Percentiles rank a stretch among this genome's conserved stretches.
These are phyloP conservation scores for Hanseniaspora valbyensis DNA, from an alignment of 805 yeast species.

Conservation along the genomic window DNA sequence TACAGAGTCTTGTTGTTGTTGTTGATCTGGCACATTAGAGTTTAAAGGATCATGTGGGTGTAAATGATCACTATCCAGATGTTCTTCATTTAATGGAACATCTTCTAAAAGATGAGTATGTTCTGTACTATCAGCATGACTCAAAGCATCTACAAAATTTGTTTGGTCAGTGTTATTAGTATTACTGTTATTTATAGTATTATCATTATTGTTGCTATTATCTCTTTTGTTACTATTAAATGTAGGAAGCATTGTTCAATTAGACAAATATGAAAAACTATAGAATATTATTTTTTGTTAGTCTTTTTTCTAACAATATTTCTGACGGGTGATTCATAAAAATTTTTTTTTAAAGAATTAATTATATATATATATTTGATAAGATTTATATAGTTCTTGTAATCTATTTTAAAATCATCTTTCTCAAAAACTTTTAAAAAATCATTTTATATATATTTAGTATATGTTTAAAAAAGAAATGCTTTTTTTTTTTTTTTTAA, in stretches of 20 bases:
- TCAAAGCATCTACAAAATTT: neutral
- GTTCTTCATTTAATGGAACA: neutral
- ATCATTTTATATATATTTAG: neutral
- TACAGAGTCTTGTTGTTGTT: neutral
- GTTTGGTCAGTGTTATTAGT: neutral
- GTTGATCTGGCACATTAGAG: neutral
- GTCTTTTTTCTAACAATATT: no score
- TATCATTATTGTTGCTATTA: neutral
- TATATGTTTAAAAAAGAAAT: neutral
- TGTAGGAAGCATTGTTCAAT: neutral
- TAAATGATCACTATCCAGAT: neutral
- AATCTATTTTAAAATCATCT: no score
- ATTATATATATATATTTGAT: no score
- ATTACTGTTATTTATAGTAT: neutral
- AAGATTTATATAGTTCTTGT: no score
- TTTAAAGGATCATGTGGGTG: neutral
- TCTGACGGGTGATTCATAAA: no score
- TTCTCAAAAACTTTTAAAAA: no score
- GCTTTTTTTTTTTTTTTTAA: neutral
- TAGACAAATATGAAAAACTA: no score
- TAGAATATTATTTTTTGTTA: no score
- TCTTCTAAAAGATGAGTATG: neutral
- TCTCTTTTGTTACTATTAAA: constrained; percentile 6
- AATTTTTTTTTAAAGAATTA: no score
- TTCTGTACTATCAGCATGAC: neutral